These are phyloP conservation scores for Aspergillus conjunctus DNA, from an alignment of 495 filamentous ascomycete species.

Conservation along the genomic window DNA sequence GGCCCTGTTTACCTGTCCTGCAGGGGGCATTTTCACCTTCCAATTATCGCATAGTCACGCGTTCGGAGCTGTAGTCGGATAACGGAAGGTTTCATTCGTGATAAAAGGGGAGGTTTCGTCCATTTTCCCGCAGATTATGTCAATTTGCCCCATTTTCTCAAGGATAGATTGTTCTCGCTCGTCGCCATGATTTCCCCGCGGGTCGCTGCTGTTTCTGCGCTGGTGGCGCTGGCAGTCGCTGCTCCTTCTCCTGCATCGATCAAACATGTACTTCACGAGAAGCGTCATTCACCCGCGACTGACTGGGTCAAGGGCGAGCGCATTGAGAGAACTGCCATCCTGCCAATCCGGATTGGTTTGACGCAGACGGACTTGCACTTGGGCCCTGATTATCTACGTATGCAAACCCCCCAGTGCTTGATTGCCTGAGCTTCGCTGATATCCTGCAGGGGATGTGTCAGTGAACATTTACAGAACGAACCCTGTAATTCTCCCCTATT, in stretches of 20 bases:
- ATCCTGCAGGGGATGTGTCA: conserved; percentile 44
- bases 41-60: too few species aligned
- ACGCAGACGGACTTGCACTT: conserved; percentile 54
- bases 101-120: too few species aligned
- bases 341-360: conserved; percentile 59
- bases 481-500: too few species aligned
- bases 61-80: too few species aligned
- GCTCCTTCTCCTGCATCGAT: conserved; percentile 35
- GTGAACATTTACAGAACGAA: too few species aligned
- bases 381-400: conserved; percentile 51
- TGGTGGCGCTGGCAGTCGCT: conserved; percentile 30
- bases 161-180: not conserved
- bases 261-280: conserved; percentile 47
- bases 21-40: too few species aligned
- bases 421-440: not conserved
- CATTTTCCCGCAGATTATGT: too few species aligned
- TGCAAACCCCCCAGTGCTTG: not conserved
- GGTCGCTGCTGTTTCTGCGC: not conserved
- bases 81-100: too few species aligned
- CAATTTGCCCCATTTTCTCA: not conserved
- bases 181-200: not conserved
- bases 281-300: conserved; percentile 27
- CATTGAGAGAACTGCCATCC: conserved; percentile 34
- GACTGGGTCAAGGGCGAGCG: conserved; percentile 41
- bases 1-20: too few species aligned